Conservation (phyloP, 2,329 filamentous ascomycete species). For the Ophiostoma piceae region DNA sequence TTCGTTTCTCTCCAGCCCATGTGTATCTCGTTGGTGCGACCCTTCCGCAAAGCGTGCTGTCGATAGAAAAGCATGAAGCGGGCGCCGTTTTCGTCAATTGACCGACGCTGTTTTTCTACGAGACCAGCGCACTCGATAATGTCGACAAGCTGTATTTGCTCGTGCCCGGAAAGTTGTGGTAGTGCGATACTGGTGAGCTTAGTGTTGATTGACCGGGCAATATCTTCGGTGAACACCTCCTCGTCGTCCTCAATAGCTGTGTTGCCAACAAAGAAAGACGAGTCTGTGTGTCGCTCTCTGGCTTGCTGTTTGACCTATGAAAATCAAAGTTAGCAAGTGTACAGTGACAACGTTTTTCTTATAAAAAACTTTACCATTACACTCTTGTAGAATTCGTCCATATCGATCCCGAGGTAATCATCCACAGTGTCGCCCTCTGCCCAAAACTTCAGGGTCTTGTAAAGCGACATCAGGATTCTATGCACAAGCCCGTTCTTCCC, state of each 20-base stretch:
- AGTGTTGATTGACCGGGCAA: constrained; percentile 66
- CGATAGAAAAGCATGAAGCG: constrained; percentile 85
- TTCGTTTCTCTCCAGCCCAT: constrained; percentile 75
- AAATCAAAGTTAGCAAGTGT: not conserved
- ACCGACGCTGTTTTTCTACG: constrained; percentile 79
- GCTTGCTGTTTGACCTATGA: not conserved
- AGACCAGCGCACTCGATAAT: constrained; percentile 79
- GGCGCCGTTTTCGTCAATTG: constrained; percentile 84
- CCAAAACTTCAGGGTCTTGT: constrained; percentile 75
- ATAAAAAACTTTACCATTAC: constrained; percentile 30
- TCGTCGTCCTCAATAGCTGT: constrained; percentile 48
- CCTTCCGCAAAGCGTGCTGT: constrained; percentile 67
- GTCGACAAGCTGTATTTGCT: constrained; percentile 79
- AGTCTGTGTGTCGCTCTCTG: constrained; percentile 14
- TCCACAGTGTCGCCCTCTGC: constrained; percentile 76
- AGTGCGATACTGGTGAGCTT: constrained; percentile 70
- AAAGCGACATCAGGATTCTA: constrained; percentile 63
- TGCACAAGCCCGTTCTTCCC: constrained; percentile 71
- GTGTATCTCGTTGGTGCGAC: constrained; percentile 57
- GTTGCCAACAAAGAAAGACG: constrained; percentile 37
- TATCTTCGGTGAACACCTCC: constrained; percentile 63
- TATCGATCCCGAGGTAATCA: constrained; percentile 62
- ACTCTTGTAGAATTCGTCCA: constrained; percentile 53
- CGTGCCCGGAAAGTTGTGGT: constrained; percentile 73
- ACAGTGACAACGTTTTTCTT: not conserved